phyloP scores from a whole-genome alignment of 179 eudicot species.

The Beta lomatogona region DNA sequence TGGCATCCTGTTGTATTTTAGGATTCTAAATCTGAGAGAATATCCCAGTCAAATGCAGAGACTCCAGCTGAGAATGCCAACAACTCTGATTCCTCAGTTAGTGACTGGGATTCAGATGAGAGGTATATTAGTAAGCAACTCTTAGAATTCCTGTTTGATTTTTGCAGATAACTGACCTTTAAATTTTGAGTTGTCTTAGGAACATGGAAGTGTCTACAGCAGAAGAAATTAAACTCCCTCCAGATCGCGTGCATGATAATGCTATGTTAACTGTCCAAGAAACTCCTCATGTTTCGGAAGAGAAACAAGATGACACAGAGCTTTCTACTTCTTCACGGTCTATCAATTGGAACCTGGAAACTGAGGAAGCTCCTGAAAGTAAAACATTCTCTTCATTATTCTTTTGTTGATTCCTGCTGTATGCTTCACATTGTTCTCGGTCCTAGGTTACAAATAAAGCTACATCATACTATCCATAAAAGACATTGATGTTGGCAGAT shows the following conservation, averaged over 20 bases:
- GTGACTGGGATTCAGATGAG: slow-evolving; percentile 46
- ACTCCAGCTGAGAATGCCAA: slow-evolving; percentile 43
- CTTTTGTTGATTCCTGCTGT: background rate
- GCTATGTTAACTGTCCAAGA: slow-evolving; percentile 38
- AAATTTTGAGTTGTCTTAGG: slow-evolving; percentile 41
- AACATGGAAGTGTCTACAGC: slow-evolving; percentile 38
- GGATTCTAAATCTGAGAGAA: slow-evolving; percentile 58
- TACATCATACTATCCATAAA: background rate
- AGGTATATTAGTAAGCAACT: slow-evolving; percentile 44
- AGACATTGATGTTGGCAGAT: slow-evolving; percentile 3
- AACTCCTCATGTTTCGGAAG: slow-evolving; percentile 42
- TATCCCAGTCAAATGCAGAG: slow-evolving; percentile 51
- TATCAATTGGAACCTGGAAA: slow-evolving; percentile 59
- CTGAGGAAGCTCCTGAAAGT: slow-evolving; percentile 75
- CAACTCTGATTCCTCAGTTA: slow-evolving; percentile 34
- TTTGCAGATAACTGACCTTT: background rate
- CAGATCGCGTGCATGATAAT: slow-evolving; percentile 42
- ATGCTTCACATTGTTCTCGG: background rate
- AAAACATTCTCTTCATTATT: slow-evolving; percentile 16
- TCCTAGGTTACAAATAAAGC: background rate
- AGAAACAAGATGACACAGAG: slow-evolving; percentile 41
- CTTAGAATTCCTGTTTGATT: slow-evolving; percentile 11
- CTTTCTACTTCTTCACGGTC: slow-evolving; percentile 48
- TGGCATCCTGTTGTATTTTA: slow-evolving; percentile 20
- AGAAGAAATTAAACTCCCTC: slow-evolving; percentile 45